Percentiles rank a stretch among this genome's conserved stretches.
phyloP scores from a whole-genome alignment of 164 flowering plant species.

The Stephania yunnanensis region DNA sequence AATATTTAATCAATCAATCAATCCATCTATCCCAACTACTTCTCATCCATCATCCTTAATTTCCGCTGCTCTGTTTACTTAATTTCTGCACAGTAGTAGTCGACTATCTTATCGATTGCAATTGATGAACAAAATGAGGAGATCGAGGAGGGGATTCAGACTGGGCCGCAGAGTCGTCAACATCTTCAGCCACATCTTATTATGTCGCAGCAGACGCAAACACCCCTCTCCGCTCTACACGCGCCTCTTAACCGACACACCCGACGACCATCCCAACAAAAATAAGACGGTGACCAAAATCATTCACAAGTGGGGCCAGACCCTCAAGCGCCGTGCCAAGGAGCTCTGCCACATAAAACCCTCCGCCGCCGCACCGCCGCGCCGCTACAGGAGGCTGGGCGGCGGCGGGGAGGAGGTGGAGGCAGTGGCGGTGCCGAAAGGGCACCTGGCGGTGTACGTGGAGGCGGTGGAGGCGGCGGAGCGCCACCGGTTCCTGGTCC shows the following conservation, averaged over 20 bases:
- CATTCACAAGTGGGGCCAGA: conserved; percentile 35
- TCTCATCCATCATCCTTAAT: too few relatives aligned
- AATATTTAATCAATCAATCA: not conserved
- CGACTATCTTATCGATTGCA: not conserved
- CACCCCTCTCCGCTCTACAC: conserved; percentile 11
- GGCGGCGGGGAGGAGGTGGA: not conserved
- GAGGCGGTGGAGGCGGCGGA: conserved; percentile 21
- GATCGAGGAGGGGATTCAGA: conserved; percentile 51
- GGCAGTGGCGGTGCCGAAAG: conserved; percentile 54
- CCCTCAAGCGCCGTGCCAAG: conserved; percentile 36
- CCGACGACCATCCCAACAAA: not conserved
- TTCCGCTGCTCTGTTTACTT: not conserved
- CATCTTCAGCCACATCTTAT: conserved; percentile 30
- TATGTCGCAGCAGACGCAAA: conserved; percentile 9
- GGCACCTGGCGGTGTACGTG: conserved; percentile 78
- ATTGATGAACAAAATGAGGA: conserved; percentile 27
- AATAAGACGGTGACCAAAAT: conserved; percentile 34
- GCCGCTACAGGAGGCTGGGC: not conserved
- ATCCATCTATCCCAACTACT: too few relatives aligned
- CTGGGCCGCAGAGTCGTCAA: conserved; percentile 32
- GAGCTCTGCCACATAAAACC: conserved; percentile 18
- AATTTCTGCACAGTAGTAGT: not conserved
- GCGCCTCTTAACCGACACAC: conserved; percentile 1
- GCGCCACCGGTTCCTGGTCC: conserved; percentile 59
- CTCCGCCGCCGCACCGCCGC: not conserved